Evolutionary conservation across 2,329 filamentous ascomycete genomes (phyloP).

Genomic region (Cordyceps javanica): DNA sequence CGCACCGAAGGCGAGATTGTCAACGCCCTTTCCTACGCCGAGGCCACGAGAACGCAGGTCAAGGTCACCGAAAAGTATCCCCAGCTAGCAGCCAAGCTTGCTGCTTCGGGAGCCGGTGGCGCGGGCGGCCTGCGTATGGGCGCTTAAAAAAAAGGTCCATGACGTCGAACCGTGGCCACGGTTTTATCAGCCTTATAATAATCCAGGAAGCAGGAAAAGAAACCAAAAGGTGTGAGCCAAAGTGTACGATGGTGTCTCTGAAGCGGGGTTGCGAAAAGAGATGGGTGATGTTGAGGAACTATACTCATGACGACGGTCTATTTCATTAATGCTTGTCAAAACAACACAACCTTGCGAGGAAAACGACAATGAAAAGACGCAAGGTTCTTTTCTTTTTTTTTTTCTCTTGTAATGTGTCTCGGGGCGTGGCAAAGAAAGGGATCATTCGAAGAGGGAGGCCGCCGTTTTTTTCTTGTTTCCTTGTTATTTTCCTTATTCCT

Average conservation of each 20-base stretch:
- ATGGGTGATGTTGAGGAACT: background rate
- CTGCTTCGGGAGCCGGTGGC: constrained; percentile 24
- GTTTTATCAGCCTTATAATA: background rate
- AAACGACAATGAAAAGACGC: background rate
- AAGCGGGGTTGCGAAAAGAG: background rate
- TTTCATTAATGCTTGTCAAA: background rate
- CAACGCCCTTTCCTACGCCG: constrained; percentile 93
- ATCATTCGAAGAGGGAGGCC: constrained; percentile 3
- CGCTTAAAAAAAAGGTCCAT: background rate
- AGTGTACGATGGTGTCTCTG: constrained; percentile 2
- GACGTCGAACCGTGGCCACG: background rate
- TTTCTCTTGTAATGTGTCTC: constrained; percentile 8
- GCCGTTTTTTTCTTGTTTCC: constrained; percentile 5
- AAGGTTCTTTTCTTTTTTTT: too few species aligned
- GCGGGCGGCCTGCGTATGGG: constrained; percentile 32
- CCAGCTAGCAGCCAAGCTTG: constrained; percentile 65
- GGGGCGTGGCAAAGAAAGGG: background rate
- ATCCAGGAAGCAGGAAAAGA: background rate
- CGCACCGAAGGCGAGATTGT: constrained; percentile 93
- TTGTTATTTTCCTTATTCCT: too few species aligned
- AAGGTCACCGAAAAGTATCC: constrained; percentile 87
- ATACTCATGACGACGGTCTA: background rate
- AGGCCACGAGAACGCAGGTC: constrained; percentile 92
- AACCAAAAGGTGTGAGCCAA: background rate
- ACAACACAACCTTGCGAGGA: background rate